Evolutionary conservation across 2,329 filamentous ascomycete genomes (phyloP), one percentile per base, ranked within the genome.

Genomic region (Cladophialophora carrionii): DNA sequence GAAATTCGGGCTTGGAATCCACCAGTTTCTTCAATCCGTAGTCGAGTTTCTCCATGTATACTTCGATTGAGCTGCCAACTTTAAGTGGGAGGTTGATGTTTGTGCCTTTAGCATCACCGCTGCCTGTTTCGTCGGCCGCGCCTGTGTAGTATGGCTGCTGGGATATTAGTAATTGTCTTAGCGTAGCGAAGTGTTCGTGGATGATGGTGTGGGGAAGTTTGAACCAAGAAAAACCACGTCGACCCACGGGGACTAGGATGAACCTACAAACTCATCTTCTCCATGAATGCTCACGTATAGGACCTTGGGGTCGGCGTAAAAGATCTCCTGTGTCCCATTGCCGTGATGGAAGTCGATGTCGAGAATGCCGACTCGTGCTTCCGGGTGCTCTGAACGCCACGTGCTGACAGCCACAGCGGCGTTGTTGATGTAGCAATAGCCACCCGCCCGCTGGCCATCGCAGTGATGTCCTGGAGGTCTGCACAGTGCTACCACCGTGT

Each of bases 261-360:
- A 17, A 51, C 48, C 26, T 20, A 51, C 48, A 63, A 73, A 77
- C 57, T 77, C 74, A 57, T 76, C 72, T 57, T 74, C 63, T 14
- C 75, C 75, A 65, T 77, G 75, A 41, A 77, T 73, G 60, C 71
- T 73, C 37, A 75, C 68, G 57, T 77, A 77, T 17, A 75, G 52
- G 12, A 76, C 74, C 9, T 69, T 67, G 2, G 70, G 54, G 32
- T 74, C 72, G 37, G 61, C 52, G 66, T 76, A 77, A 63, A 74
- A 76, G 56, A 70, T 65, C 51, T 71, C 69, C 55, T 72, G 70
- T 0, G 70, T 71, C 29, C 70, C 70, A 49, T 72, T 72, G 46
- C 70, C 70, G 55, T 72, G 70, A 51, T 72, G 70, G 63, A 71
- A 72, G 65, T 72, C 70, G 29, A 72, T 63, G 57, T 72, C 70